Evolutionary conservation across 2,329 filamentous ascomycete genomes (phyloP), one percentile per base, ranked within the genome.

Genomic region (Fusarium hainanense): DNA sequence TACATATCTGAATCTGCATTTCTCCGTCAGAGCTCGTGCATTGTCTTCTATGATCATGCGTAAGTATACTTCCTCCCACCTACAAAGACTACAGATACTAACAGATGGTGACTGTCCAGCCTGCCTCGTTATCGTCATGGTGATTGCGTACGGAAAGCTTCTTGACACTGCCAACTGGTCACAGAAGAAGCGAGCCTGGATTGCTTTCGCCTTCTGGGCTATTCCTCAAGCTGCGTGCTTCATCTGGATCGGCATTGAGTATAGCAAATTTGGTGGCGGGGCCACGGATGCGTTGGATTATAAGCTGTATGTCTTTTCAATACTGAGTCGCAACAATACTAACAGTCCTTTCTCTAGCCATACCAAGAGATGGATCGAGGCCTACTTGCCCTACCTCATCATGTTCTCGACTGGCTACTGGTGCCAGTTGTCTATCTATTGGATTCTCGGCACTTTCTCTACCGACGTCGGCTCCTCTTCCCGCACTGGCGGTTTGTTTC

Each of bases 131-230:
- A 58, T 55, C 9, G 7, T 40, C 12, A 12, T 25, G 16, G 56
- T 55, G 0, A 7, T 58, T 5, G 30, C n/a, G 7, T 55, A 18
- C 7, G 40, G 56, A 20, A 44, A 55, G 20, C 23, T 58, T 11
- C 13, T 55, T 2, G 56, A 46, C 21, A 58, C 14, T 2, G 12
- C 49, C 3, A 14, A 41, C 23, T 58, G 49, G 56, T 55, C 49
- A 2, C 56, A 58, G 21, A 20, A 30, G 9, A 55, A 58, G 40
- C n/a, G 56, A 44, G 56, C 56, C 13, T 58, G 56, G 49, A 44
- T 58, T 4, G 42, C 40, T 2, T 44, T 58, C 5, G n/a, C 11
- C 10, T 55, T 41, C 7, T 58, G 56, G 56, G 0, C 54, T 3
- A 25, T 58, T 16, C 56, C 56, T 6, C 49, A 58, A 3, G 20